Evolutionary conservation across 2,329 filamentous ascomycete species (phyloP).

Genomic region (Colletotrichum caudatum): DNA sequence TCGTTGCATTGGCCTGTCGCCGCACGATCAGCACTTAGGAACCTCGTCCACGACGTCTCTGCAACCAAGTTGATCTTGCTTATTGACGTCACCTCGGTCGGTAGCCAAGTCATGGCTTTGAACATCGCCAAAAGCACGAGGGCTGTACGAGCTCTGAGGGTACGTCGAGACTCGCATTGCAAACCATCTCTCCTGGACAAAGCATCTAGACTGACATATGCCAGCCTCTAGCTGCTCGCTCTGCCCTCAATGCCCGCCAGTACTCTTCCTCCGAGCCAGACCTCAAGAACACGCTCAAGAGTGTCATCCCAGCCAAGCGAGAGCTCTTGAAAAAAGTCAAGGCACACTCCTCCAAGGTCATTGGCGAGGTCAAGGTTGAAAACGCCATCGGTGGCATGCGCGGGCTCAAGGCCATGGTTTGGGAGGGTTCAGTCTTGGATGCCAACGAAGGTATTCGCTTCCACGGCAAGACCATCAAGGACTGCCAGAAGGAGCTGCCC

Average conservation of each 20-base stretch:
- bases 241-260: conserved; percentile 45
- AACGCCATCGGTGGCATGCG: conserved; percentile 97
- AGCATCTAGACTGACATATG: conserved; percentile 16
- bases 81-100: conserved; percentile 3
- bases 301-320: conserved; percentile 89
- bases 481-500: conserved; percentile 93
- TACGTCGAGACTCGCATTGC: conserved; percentile 52
- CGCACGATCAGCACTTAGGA: background rate
- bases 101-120: conserved; percentile 67
- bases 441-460: conserved; percentile 98
- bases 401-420: conserved; percentile 97
- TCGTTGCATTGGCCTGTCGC: background rate
- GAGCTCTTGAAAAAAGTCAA: conserved; percentile 96
- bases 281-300: conserved; percentile 87
- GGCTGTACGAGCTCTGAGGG: conserved; percentile 74
- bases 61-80: background rate
- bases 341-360: conserved; percentile 81
- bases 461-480: conserved; percentile 97
- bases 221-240: conserved; percentile 46
- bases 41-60: background rate
- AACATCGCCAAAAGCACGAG: conserved; percentile 71
- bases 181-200: too few relatives aligned
- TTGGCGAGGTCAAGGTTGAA: conserved; percentile 93
- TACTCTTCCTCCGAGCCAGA: conserved; percentile 86
- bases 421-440: conserved; percentile 97